A percentile compares a stretch with the other conserved stretches of the same genome.
Evolutionary conservation across 306 rosid genomes (phyloP).

Genomic region (Acacia confusa): DNA sequence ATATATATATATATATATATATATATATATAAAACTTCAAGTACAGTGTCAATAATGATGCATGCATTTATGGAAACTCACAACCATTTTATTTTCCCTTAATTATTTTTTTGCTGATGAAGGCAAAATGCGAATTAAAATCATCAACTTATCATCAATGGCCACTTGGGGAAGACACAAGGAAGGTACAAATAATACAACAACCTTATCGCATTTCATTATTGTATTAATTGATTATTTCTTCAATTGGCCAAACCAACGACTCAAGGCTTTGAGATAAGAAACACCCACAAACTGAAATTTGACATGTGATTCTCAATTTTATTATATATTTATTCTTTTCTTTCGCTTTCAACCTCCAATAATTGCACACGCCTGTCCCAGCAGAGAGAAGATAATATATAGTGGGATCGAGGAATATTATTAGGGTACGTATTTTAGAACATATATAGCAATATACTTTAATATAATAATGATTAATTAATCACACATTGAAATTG

Average conservation of each 20-base stretch:
- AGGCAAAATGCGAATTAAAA: background rate
- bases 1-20: no score
- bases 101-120: background rate
- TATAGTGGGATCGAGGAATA: background rate
- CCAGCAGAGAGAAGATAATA: background rate
- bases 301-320: conserved; percentile 26
- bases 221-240: conserved; percentile 22
- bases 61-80: background rate
- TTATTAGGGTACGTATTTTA: no score
- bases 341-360: background rate
- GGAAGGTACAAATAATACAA: background rate
- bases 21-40: no score
- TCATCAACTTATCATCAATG: no score
- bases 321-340: background rate
- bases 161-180: background rate
- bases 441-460: no score
- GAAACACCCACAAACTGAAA: background rate
- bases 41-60: background rate
- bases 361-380: background rate
- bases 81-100: background rate
- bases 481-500: background rate
- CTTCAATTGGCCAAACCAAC: conserved; percentile 28
- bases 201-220: conserved; percentile 25
- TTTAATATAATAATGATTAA: background rate
- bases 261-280: background rate